Evolutionary conservation across 345 rosid species (phyloP).

Genomic region (Citrus cavaleriei): DNA sequence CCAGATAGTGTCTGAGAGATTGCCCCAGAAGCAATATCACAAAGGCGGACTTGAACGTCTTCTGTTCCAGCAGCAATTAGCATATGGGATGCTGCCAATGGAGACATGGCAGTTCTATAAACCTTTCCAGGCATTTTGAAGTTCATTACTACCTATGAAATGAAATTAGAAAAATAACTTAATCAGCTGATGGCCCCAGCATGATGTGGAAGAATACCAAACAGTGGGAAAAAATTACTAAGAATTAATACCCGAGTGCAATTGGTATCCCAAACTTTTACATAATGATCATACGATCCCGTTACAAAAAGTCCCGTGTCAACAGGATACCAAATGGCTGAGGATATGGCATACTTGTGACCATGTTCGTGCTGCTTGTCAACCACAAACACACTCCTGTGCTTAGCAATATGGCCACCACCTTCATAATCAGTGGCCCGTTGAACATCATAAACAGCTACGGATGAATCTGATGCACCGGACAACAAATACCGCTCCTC

Average conservation of each 20-base stretch:
- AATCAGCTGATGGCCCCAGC: neutral
- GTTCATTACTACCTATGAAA: constrained; percentile 61
- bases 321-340: constrained; percentile 91
- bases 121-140: constrained; percentile 97
- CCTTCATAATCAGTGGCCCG: constrained; percentile 58
- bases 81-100: constrained; percentile 82
- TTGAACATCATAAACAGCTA: constrained; percentile 75
- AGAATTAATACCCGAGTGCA: constrained; percentile 52
- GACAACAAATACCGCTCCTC: constrained; percentile 85
- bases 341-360: constrained; percentile 71
- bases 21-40: constrained; percentile 92
- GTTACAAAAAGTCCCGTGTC: constrained; percentile 93
- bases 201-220: neutral
- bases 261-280: constrained; percentile 97
- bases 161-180: neutral
- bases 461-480: constrained; percentile 83
- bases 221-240: neutral
- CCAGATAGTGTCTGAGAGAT: constrained; percentile 90
- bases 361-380: constrained; percentile 78
- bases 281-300: constrained; percentile 72
- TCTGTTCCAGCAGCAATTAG: constrained; percentile 92
- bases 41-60: constrained; percentile 95
- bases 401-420: constrained; percentile 69
- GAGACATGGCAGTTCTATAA: constrained; percentile 86
- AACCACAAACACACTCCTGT: constrained; percentile 56